Base-by-base conservation (phyloP, 345 rosid species). In the Arabidopsis arenosa region DNA sequence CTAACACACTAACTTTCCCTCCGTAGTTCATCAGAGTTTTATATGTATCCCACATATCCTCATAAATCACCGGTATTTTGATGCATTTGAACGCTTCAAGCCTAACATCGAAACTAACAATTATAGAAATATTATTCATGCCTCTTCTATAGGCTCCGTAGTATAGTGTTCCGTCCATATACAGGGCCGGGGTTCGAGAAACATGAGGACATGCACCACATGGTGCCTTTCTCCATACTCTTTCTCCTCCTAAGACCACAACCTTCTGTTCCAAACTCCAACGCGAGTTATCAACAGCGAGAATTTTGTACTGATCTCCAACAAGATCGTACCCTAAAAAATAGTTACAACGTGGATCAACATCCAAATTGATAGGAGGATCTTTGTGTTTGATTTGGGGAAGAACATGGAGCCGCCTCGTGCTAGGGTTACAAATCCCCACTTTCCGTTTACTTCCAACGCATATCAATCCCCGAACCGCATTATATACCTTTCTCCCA, bases 101-200 rank as follows among this genome's bases (percentile, higher is more conserved):
- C 51, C 51, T 71, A n/a, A 60, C 51, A 48, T 36, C 28, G 7
- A 71, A 71, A 60, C 58, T 33, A 45, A 71, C 26, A 13, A 71
- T 18, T 9, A 71, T 21, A 36, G 40, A 71, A 17, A 2, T 14
- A n/a, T 33, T 33, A 30, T 32, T 30, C 5, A 1, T 15, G 49
- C 30, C 44, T 1, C 0, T 2, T 13, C 43, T 37, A 2, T 6
- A 0, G 54, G 26, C 63, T 21, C 70, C 76, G 3, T 73, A 63
- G 54, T 52, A 63, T 1, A 73, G 0, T 3, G 18, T 28, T 39
- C 62, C 54, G 12, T 62, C 40, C 52, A 62, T 72, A 72, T 28
- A 72, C 52, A 62, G 0, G 17, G 69, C 62, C 43, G 0, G 4
- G 23, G 61, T 73, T 1, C 0, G 1, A 53, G 15, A n/a, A 41